Evolutionary conservation across 306 rosid species (phyloP), one percentile per base, ranked within the genome.

Genomic region (Quercus suber): DNA sequence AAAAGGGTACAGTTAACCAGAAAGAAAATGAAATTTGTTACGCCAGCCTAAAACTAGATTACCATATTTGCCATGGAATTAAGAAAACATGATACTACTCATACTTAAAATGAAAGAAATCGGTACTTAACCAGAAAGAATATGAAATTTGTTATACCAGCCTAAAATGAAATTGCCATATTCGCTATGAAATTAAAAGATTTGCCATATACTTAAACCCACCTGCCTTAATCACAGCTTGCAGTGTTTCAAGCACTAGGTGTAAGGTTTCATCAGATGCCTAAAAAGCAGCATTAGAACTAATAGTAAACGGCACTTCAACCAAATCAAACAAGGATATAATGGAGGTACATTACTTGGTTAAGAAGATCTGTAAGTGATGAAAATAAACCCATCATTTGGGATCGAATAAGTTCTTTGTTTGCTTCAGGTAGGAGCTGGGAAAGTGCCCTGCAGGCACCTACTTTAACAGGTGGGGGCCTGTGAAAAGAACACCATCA

Each of bases 221-320:
- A 89, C 99, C 97, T 23, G 99, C 90, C 86, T 84, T 88, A 45
- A 91, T 83, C 70, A 91, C 90, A 69, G 90, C 93, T 85, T 85
- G 90, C 82, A 94, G 74, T 61, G 99, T 94, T 87, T 92, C 99
- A 73, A 92, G 97, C 64, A 94, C 94, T 88, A 94, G 77, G 89
- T 91, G 97, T 88, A 92, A 84, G 78, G 95, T 89, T 80, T 94
- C 97, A 55, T 94, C 97, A 17, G 97, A 89, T 79, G 97, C 97
- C 99, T 94, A 85, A 55, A 83, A 85, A 65, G 60, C 81, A 84
- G 60, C 87, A 73, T 59, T 78, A 75, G 80, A 81, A 73, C 21
- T 61, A 73, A 72, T 71, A 73, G 57, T 71, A 57, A 71, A 80
- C 51, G 61, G 79, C 84, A 67, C 76, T 41, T 51, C 69, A 82